phyloP scores from a whole-genome alignment of 495 filamentous ascomycete genomes.

The Trichocladium antarcticum region DNA sequence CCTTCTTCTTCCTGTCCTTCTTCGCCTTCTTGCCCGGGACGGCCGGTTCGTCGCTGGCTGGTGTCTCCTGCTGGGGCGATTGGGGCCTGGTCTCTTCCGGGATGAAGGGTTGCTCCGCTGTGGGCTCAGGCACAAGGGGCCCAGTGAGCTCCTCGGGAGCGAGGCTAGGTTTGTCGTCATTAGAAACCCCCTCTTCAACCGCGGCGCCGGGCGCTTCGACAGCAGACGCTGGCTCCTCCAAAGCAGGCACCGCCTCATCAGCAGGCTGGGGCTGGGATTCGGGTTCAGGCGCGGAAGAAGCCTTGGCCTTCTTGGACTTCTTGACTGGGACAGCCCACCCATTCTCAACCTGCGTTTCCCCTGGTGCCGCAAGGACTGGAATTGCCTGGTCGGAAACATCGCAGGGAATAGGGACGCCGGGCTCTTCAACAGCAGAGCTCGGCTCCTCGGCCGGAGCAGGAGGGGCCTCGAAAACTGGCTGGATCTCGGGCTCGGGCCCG shows the following conservation, averaged over 20 bases:
- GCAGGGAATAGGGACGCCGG: neutral
- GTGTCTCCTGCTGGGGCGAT: conserved; percentile 7
- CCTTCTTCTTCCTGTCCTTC: conserved; percentile 20
- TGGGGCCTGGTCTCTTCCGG: neutral
- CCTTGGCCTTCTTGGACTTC: too few relatives aligned
- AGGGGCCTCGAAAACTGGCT: neutral
- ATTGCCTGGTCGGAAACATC: neutral
- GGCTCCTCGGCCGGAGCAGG: conserved; percentile 2
- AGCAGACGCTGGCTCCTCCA: neutral
- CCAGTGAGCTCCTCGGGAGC: neutral
- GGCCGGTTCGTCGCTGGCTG: neutral
- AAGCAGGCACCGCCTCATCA: neutral
- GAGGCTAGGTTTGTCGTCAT: neutral
- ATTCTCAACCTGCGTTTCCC: too few relatives aligned
- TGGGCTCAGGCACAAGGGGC: neutral
- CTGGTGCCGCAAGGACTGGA: too few relatives aligned
- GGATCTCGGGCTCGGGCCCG: conserved; percentile 11
- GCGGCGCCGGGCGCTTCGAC: neutral
- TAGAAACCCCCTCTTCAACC: neutral
- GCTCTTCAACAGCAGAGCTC: neutral
- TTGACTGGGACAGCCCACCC: too few relatives aligned
- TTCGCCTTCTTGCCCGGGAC: conserved; percentile 16
- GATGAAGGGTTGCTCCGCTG: neutral
- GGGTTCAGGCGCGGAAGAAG: too few relatives aligned
- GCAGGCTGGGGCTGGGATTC: neutral